Base-by-base conservation (phyloP, 768 basidiomycete species). In the Termitomyces sp. region DNA sequence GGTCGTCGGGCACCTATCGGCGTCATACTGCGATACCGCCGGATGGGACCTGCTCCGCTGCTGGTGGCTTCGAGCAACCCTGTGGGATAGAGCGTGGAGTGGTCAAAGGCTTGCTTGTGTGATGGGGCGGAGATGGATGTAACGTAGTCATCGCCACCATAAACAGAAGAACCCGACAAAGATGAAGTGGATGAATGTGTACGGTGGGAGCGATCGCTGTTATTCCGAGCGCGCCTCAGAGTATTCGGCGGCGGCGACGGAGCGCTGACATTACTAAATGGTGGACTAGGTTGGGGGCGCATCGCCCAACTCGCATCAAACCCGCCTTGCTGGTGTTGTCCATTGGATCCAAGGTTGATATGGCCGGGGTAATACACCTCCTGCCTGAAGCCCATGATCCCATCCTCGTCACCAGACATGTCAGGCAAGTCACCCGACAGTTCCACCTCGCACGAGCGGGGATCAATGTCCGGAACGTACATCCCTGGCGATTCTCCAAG, bases 11-110 rank as follows among this genome's bases (percentile, higher is more conserved):
- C 77, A 35, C 85, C 59, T 0, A 84, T 84, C 9, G 89, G 89
- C 8, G 89, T 91, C 79, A 87, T 88, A 68, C 87, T 89, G 54
- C 89, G 78, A 65, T 89, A 83, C 46, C 89, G 76, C 51, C 87
- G 73, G 46, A 84, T 76, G 10, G 87, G 85, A 10, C 87, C 86
- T n/a, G 78, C 65, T 12, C 75, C 79, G 54, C 61, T 60, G 28
- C 61, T 66, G 1, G 63, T 58, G 30, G 61, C 59, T 19, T 72
- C 73, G 43, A 75, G 63, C 62, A 78, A 65, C 12, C 74, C 72
- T 23, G 77, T 67, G 0, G 79, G 74, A 63, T 82, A 86, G 47
- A 86, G 66, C 53, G 73, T 60, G 1, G 70, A 58, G 63, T 85
- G 80, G 70, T 88, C 87, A 53, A 89, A 89, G 10, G 74, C 74